Conservation (phyloP, 108 stramenopile genomes). For the Pseudonitzschia delicatissima region DNA sequence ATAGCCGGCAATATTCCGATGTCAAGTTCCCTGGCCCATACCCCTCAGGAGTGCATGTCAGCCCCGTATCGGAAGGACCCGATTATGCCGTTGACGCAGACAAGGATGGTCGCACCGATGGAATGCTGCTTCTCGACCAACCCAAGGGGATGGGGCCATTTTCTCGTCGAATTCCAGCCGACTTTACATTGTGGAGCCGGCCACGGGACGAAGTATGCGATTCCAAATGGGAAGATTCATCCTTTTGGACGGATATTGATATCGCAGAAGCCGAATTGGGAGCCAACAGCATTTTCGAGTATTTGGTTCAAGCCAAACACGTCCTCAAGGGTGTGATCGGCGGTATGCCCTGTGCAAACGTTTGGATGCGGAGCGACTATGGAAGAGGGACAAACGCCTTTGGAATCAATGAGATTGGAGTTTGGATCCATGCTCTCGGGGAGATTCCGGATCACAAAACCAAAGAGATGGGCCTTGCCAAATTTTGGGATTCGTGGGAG, state of each 20-base stretch:
- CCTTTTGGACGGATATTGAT: neutral
- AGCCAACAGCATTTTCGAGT: neutral
- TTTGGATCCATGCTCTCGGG: neutral
- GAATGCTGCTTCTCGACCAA: neutral
- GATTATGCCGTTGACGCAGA: neutral
- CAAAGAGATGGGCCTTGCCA: neutral
- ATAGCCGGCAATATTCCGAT: neutral
- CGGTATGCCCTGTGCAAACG: neutral
- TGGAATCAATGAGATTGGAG: neutral
- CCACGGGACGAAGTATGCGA: neutral
- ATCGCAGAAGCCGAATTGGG: neutral
- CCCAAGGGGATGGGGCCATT: neutral
- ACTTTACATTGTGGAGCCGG: neutral
- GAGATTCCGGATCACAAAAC: neutral
- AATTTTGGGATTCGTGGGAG: neutral
- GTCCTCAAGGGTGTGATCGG: neutral
- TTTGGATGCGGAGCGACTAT: neutral
- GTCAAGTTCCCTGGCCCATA: neutral
- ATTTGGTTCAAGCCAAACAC: neutral
- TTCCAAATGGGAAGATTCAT: neutral
- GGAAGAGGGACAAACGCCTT: neutral
- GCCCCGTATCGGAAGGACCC: conserved; percentile 1
- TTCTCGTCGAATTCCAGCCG: neutral
- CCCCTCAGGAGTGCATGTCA: neutral
- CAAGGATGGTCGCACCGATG: neutral